A percentile compares a stretch with the other conserved stretches of the same genome.
Evolutionary conservation across 1,284 basidiomycete genomes (phyloP).

Genomic region (Puccinia horiana): DNA sequence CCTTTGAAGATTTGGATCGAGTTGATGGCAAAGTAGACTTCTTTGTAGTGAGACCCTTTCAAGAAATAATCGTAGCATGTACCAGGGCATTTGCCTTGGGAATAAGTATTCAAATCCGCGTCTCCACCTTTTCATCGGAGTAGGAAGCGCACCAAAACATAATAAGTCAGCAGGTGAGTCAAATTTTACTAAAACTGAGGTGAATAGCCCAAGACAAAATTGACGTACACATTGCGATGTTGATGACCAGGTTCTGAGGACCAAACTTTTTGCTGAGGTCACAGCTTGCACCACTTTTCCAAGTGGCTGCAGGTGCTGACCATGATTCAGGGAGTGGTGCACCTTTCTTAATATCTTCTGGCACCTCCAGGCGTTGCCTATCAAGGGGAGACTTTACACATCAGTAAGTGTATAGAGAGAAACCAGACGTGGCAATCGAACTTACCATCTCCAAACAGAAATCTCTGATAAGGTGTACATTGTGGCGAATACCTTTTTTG

Average conservation of each 20-base stretch:
- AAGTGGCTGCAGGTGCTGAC: constrained; percentile 20
- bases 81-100: constrained; percentile 32
- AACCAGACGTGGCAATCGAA: background rate
- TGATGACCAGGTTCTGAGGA: constrained; percentile 33
- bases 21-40: constrained; percentile 39
- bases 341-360: background rate
- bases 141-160: background rate
- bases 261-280: constrained; percentile 17
- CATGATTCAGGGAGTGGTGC: constrained; percentile 4
- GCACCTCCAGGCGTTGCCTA: constrained; percentile 17
- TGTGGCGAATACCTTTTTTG: constrained; percentile 12
- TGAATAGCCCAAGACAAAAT: background rate
- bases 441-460: constrained; percentile 38
- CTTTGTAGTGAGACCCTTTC: constrained; percentile 38
- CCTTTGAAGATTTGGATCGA: constrained; percentile 42
- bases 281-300: constrained; percentile 31
- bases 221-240: constrained; percentile 34
- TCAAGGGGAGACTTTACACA: background rate
- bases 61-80: constrained; percentile 35
- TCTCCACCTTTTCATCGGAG: constrained; percentile 25
- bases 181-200: background rate
- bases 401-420: background rate
- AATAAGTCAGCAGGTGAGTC: background rate
- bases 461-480: constrained; percentile 31
- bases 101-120: constrained; percentile 31